Percentiles rank a stretch among this genome's conserved stretches.
Conservation (phyloP, 176 grass and related monocot genomes). For the Triticum turgidum region DNA sequence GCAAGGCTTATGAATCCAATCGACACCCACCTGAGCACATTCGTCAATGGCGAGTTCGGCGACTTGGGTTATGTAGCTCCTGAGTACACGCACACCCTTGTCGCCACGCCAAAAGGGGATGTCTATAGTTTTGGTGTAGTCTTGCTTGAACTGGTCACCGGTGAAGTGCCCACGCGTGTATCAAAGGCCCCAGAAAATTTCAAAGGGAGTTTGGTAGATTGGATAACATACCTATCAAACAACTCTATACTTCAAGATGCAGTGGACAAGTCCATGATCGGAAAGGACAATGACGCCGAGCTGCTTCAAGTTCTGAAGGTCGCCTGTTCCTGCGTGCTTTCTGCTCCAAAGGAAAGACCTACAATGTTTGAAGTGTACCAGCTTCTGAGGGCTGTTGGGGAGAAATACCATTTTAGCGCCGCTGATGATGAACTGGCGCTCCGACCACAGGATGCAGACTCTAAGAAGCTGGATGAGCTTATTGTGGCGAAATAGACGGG, state of each 20-base stretch:
- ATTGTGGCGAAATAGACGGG: conserved; percentile 63
- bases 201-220: conserved; percentile 90
- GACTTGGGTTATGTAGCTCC: conserved; percentile 93
- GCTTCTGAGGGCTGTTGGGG: conserved; percentile 76
- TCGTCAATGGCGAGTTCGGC: conserved; percentile 89
- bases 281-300: conserved; percentile 73
- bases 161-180: conserved; percentile 64
- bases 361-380: conserved; percentile 94
- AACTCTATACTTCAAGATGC: conserved; percentile 85
- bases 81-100: conserved; percentile 77
- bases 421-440: conserved; percentile 62
- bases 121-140: conserved; percentile 90
- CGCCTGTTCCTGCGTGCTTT: conserved; percentile 72
- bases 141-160: conserved; percentile 84
- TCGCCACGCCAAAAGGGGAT: conserved; percentile 88
- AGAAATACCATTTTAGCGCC: conserved; percentile 79
- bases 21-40: conserved; percentile 92
- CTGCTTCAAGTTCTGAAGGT: conserved; percentile 91
- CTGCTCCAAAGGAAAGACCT: conserved; percentile 76
- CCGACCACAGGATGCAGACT: conserved; percentile 36
- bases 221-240: conserved; percentile 96
- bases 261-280: conserved; percentile 77
- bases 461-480: conserved; percentile 59
- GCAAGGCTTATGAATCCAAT: conserved; percentile 97
- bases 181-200: conserved; percentile 82